These are phyloP conservation scores for Gossypium australe DNA, from an alignment of 345 rosid species.

Conservation along the genomic window DNA sequence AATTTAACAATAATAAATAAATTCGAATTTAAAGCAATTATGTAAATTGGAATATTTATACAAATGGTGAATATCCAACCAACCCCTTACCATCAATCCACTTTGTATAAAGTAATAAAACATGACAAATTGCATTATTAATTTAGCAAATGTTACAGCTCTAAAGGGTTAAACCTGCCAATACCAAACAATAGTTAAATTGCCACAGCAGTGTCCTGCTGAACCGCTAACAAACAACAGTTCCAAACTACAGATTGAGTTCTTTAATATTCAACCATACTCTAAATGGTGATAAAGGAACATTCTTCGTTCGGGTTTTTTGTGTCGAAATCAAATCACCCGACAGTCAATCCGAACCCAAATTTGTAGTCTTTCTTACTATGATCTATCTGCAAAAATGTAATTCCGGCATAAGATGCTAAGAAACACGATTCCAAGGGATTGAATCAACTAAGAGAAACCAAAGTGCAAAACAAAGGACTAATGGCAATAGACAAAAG, in stretches of 20 bases:
- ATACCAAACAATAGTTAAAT: background rate
- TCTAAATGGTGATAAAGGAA: background rate
- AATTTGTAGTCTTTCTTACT: slow-evolving; percentile 92
- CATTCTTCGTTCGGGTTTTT: background rate
- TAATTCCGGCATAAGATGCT: background rate
- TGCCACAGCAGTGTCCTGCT: background rate
- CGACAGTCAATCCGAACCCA: slow-evolving; percentile 88
- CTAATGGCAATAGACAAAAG: background rate
- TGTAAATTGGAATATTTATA: too few relatives aligned
- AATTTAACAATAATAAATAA: too few relatives aligned
- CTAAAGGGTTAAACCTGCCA: background rate
- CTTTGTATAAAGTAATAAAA: background rate
- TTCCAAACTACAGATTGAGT: background rate
- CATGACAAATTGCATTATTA: background rate
- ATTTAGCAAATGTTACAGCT: background rate
- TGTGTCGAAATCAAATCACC: slow-evolving; percentile 26
- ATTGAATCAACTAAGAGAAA: background rate
- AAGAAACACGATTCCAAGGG: background rate
- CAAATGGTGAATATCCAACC: background rate
- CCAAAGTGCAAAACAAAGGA: background rate
- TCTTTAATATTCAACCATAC: background rate
- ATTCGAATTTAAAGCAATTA: too few relatives aligned
- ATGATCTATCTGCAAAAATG: slow-evolving; percentile 74
- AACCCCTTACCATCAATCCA: background rate
- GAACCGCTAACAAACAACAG: background rate